Evolutionary conservation across 768 basidiomycete genomes (phyloP), one percentile per base, ranked within the genome.

Genomic region (Trametes villosa): DNA sequence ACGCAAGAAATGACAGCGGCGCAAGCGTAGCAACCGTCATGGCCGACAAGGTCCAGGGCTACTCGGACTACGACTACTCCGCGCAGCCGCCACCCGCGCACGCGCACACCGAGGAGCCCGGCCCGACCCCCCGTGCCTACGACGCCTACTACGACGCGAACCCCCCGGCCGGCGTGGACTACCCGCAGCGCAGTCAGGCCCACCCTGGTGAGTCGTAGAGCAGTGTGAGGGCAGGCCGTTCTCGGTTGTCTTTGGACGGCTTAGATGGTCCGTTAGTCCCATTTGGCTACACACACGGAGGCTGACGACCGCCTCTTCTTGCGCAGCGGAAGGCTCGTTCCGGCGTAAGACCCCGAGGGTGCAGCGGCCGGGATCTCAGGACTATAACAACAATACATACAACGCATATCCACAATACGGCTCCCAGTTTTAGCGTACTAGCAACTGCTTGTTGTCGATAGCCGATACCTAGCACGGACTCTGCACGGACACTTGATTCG

Each of bases 11-110:
- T 64, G 55, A 78, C 50, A 91, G 89, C 68, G 74, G 72, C 27
- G 75, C 77, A 6, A 84, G 84, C 60, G 80, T 80, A 49, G 81
- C 84, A 24, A 86, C 87, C 50, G 77, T 88, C 40, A 68, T 84
- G 58, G 78, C 75, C 42, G 76, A 80, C 60, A 83, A 83, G 53
- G 55, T 64, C 36, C 68, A 74, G 53, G 57, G 62, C 36, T 71
- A 71, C 64, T 55, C 60, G 36, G 62, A 63, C 59, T 70, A 68
- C 48, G 64, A 64, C 48, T 65, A 65, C 55, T 58, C 60, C 34
- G 57, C 64, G 6, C 63, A 70, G 45, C 64, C 56, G 36, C 55
- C 67, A 44, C 73, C 74, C 13, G 63, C 55, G 7, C 61, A 72
- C 40, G 75, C 77, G 15, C 75, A 81, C 62, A 78, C 76, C 18